A percentile compares a stretch with the other conserved stretches of the same genome.
Evolutionary conservation across 139 green algal genomes (phyloP).

Genomic region (Chlorella vulgaris): DNA sequence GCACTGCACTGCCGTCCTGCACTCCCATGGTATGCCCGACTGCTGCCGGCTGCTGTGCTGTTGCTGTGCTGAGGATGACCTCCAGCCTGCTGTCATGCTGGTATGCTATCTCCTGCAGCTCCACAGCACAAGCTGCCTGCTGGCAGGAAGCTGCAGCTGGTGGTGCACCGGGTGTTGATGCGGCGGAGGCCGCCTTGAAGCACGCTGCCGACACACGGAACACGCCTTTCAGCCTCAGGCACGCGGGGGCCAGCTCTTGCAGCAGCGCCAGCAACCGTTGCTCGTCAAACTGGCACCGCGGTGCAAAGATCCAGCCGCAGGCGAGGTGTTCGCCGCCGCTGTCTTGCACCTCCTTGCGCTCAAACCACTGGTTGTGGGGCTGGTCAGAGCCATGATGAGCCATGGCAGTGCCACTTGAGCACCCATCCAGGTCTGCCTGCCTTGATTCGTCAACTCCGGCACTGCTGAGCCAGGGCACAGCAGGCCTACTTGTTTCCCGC

Average conservation of each 20-base stretch:
- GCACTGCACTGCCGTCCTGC: too few species aligned
- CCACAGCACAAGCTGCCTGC: background rate
- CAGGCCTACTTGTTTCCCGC: background rate
- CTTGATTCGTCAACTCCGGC: background rate
- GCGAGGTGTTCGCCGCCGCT: background rate
- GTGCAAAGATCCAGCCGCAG: slow-evolving; percentile 54
- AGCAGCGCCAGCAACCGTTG: slow-evolving; percentile 36
- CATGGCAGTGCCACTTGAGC: too few species aligned
- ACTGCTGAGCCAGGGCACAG: slow-evolving; percentile 21
- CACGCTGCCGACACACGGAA: slow-evolving; percentile 36
- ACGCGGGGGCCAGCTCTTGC: slow-evolving; percentile 16
- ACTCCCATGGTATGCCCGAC: background rate
- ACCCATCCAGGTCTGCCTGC: too few species aligned
- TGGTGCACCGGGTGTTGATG: background rate
- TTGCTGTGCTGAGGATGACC: background rate
- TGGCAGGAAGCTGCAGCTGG: slow-evolving; percentile 9
- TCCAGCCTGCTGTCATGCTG: slow-evolving; percentile 28
- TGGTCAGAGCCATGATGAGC: too few species aligned
- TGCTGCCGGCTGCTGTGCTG: background rate
- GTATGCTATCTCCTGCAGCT: slow-evolving; percentile 33
- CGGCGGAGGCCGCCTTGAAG: slow-evolving; percentile 33
- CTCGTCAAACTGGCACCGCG: slow-evolving; percentile 48
- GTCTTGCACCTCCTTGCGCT: slow-evolving; percentile 8
- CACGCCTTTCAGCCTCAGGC: slow-evolving; percentile 52
- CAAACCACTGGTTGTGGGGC: background rate